Conservation (phyloP, 768 basidiomycete genomes). For the Hortiboletus flavorubellus region DNA sequence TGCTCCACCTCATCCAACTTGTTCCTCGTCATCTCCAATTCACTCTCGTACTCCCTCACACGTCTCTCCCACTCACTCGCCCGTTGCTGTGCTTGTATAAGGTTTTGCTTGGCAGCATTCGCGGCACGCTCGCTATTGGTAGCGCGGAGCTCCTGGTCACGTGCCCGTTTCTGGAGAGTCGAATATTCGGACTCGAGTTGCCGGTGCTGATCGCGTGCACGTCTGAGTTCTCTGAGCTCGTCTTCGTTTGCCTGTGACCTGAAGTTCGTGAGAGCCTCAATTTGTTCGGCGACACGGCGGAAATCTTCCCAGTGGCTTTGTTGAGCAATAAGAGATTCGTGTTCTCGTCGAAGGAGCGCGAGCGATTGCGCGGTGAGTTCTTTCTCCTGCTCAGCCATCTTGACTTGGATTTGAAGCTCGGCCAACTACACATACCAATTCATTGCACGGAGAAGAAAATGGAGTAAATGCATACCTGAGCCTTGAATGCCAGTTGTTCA, state of each 20-base stretch:
- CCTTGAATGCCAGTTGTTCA: slow-evolving; percentile 55
- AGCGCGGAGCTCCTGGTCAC: slow-evolving; percentile 65
- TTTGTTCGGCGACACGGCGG: slow-evolving; percentile 65
- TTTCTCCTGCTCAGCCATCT: slow-evolving; percentile 59
- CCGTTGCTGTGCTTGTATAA: slow-evolving; percentile 73
- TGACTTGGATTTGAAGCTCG: slow-evolving; percentile 55
- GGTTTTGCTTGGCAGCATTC: slow-evolving; percentile 54
- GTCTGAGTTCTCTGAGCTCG: slow-evolving; percentile 68
- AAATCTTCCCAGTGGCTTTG: slow-evolving; percentile 80
- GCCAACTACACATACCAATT: slow-evolving; percentile 45
- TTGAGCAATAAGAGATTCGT: slow-evolving; percentile 56
- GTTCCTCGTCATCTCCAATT: slow-evolving; percentile 56
- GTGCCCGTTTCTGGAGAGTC: slow-evolving; percentile 65
- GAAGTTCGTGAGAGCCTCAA: slow-evolving; percentile 60
- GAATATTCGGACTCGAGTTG: slow-evolving; percentile 65
- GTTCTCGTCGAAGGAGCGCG: slow-evolving; percentile 52
- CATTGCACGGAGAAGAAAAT: background rate
- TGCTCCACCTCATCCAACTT: slow-evolving; percentile 68
- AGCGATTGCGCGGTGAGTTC: slow-evolving; percentile 53
- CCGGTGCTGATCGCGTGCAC: slow-evolving; percentile 54
- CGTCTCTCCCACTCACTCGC: slow-evolving; percentile 80
- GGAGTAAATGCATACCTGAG: slow-evolving; percentile 49
- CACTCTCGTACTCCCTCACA: slow-evolving; percentile 64
- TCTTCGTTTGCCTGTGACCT: slow-evolving; percentile 65
- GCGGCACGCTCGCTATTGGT: slow-evolving; percentile 60